Evolutionary conservation across 805 yeast species (phyloP), one percentile per base, ranked within the genome.

Genomic region (Saturnispora hagleri): DNA sequence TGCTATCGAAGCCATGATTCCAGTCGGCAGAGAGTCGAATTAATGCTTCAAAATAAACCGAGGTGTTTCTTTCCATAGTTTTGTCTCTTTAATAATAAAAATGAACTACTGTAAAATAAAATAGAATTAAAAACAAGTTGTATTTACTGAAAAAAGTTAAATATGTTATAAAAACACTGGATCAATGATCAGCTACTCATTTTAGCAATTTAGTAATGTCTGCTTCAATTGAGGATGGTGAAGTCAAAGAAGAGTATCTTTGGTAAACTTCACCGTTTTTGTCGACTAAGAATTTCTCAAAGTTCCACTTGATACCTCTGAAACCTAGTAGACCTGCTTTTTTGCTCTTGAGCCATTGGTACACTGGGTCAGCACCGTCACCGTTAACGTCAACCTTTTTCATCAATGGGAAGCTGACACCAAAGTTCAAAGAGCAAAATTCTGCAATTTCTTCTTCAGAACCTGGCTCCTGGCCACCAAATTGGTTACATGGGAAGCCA

Each of bases 401-500:
- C 79, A 91, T 71, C 33, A 91, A 77, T 31, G 97, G 97, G 83
- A 93, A 91, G 17, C 85, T 73, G 42, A 91, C 97, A 51, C 97
- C 97, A 66, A 82, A 93, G 73, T 88, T 89, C 61, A 81, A 63
- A 43, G 78, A 69, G 69, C 97, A 89, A 71, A 85, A 86, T 45
- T 74, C 67, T 20, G 80, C 81, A 57, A 88, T 87, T 61, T 86
- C 89, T 52, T 81, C 77, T 48, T 77, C 80, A 3, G 77, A 62
- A 3, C 82, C 82, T 58, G 93, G 84, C 69, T 90, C 87, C 73
- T 93, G 85, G 60, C 78, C 71, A 24, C 85, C 90, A 65, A 89
- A 89, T 66, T 89, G 96, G 70, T 88, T 86, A 69, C 96, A 87
- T 33, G 97, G 97, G 76, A 89, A 89, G 0, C 89, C 97, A 35